Evolutionary conservation across 2,329 filamentous ascomycete species (phyloP).

Genomic region (Penicillium sp.): DNA sequence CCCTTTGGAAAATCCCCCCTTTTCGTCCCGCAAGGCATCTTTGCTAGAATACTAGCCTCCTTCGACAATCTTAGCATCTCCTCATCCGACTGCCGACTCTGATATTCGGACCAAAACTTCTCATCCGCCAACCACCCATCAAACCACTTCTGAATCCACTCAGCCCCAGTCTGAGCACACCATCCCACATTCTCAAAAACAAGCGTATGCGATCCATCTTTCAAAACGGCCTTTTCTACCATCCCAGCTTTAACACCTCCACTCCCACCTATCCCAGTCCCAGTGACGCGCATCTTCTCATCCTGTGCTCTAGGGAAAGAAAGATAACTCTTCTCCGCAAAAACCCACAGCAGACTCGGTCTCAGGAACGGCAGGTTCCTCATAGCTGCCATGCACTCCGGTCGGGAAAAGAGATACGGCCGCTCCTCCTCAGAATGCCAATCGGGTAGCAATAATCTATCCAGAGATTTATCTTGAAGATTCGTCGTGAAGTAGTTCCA

Average conservation of each 20-base stretch:
- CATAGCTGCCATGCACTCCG: conserved; percentile 15
- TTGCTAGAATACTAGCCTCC: no score
- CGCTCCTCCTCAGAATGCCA: conserved; percentile 14
- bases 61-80: no score
- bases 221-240: not conserved
- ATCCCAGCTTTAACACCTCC: not conserved
- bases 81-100: no score
- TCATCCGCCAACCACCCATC: no score
- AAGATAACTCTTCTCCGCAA: conserved; percentile 18
- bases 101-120: no score
- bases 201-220: not conserved
- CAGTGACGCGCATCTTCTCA: conserved; percentile 18
- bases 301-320: conserved; percentile 15
- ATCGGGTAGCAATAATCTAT: conserved; percentile 14
- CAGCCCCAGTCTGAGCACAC: no score
- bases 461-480: conserved; percentile 1
- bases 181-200: not conserved
- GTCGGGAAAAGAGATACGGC: conserved; percentile 10
- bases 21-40: not conserved
- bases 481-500: conserved; percentile 3
- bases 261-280: conserved; percentile 20
- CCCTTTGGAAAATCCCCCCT: not conserved
- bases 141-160: no score
- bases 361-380: conserved; percentile 22
- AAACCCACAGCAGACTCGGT: conserved; percentile 26